Evolutionary conservation across 2,329 filamentous ascomycete genomes (phyloP), one percentile per base, ranked within the genome.

Genomic region (Tolypocladium cylindrosporum): DNA sequence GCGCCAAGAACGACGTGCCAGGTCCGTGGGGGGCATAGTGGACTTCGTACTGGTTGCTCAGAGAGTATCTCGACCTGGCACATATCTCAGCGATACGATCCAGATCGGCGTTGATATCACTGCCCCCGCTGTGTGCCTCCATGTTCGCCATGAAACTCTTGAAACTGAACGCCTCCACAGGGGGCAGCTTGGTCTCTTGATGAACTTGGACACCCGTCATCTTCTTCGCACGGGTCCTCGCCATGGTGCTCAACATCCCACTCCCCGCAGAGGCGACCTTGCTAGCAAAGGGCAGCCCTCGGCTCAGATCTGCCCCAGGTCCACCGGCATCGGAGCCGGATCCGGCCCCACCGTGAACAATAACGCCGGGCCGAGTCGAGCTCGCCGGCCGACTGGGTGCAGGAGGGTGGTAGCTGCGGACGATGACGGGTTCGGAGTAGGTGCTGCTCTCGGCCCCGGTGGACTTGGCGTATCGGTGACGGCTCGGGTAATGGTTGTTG

Each of bases 11-110:
- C 1, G 74, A 71, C 1, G 78, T 69, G 4, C 84, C 82, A 1
- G 80, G 81, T 24, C 83, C 83, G 63, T 86, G 84, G 16, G 84
- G 84, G 14, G 80, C 74, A 59, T 86, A 81, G 63, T 87, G 84
- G 8, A 85, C 82, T 64, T 86, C 84, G 64, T 87, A 86, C 66
- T 87, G 84, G 67, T 86, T 85, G 69, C 83, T 86, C 55, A 87
- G 67, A 45, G 83, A 86, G 67, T 86, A 87, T 50, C 81, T 78
- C 14, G 83, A 86, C 40, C 81, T 77, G 42, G 84, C 84, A 70
- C 84, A 87, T 39, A 87, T 87, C 68, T 87, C 84, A 13, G 84
- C 84, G 64, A 87, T 87, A 45, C 82, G 79, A 61, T 87, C 83
- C 55, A 87, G 72, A 64, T 86, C 82, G 14, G 82, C 75, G 55